phyloP scores from a whole-genome alignment of 225 moss, liverwort and hornwort species.

The Pseudisothecium myosuroides region DNA sequence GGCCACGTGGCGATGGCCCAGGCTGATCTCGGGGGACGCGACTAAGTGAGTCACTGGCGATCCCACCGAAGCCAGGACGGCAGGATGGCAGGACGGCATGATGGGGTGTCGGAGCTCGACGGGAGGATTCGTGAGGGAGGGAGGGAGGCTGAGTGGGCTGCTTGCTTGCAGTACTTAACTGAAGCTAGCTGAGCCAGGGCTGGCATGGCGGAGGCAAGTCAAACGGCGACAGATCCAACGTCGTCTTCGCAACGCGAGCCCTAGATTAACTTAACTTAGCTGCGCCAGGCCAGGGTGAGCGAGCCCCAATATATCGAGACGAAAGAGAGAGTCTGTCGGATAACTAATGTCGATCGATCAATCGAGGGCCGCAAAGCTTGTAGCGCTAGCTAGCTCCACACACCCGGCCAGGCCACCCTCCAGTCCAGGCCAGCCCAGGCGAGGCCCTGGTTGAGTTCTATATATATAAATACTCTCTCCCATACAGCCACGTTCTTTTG shows the following conservation, averaged over 20 bases:
- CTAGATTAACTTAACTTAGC: not conserved
- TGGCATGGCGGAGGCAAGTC: constrained; percentile 6
- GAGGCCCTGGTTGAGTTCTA: not conserved
- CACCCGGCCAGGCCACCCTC: not conserved
- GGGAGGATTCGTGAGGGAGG: not conserved
- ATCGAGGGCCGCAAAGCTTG: not conserved
- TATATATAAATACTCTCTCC: not conserved
- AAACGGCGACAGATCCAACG: constrained; percentile 28
- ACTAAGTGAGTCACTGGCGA: not conserved
- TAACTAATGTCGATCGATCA: not conserved
- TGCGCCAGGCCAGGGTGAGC: not conserved
- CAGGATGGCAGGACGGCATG: constrained; percentile 1
- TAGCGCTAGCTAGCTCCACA: not conserved
- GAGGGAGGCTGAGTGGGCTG: not conserved
- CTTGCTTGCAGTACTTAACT: not conserved
- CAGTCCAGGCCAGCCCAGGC: not conserved
- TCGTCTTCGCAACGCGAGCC: not conserved
- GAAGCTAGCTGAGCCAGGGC: not conserved
- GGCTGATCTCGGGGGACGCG: not conserved
- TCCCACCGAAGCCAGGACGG: not conserved
- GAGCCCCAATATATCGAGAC: not conserved
- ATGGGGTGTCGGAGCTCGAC: constrained; percentile 10
- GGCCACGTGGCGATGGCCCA: not conserved
- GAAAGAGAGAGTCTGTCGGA: not conserved
- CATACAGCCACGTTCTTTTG: not conserved